These are phyloP conservation scores for Litchi chinensis DNA, from an alignment of 345 rosid species.

Conservation along the genomic window DNA sequence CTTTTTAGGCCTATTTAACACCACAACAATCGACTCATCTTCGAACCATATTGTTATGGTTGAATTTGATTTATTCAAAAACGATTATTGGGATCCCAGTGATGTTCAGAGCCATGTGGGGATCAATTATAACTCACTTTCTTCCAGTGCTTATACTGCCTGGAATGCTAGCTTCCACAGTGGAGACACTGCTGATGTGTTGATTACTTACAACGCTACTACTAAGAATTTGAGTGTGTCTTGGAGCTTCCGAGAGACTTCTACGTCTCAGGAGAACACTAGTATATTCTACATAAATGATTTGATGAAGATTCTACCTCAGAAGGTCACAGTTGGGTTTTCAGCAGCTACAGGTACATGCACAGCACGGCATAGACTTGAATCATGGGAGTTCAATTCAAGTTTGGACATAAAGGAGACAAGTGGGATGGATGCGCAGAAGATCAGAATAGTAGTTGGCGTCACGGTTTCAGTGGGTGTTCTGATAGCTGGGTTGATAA, in stretches of 20 bases:
- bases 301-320: slow-evolving; percentile 4
- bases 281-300: slow-evolving; percentile 18
- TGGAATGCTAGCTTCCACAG: slow-evolving; percentile 41
- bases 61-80: slow-evolving; percentile 40
- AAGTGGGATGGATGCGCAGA: too few species aligned
- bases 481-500: background rate
- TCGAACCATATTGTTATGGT: slow-evolving; percentile 34
- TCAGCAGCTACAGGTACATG: slow-evolving; percentile 2
- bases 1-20: slow-evolving; percentile 41
- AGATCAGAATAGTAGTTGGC: background rate
- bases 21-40: slow-evolving; percentile 17
- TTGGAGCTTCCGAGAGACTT: slow-evolving; percentile 36
- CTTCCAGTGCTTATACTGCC: slow-evolving; percentile 20
- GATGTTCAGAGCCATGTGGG: slow-evolving; percentile 35
- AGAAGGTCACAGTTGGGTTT: slow-evolving; percentile 13
- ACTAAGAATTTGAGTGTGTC: slow-evolving; percentile 48
- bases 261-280: slow-evolving; percentile 32
- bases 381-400: slow-evolving; percentile 21
- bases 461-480: background rate
- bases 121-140: slow-evolving; percentile 39
- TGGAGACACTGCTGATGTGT: slow-evolving; percentile 31
- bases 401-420: slow-evolving; percentile 1
- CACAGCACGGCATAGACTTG: background rate
- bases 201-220: slow-evolving; percentile 38
- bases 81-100: slow-evolving; percentile 34